Evolutionary conservation across 208 protist genomes (phyloP).

Genomic region (Leishmania turanica): DNA sequence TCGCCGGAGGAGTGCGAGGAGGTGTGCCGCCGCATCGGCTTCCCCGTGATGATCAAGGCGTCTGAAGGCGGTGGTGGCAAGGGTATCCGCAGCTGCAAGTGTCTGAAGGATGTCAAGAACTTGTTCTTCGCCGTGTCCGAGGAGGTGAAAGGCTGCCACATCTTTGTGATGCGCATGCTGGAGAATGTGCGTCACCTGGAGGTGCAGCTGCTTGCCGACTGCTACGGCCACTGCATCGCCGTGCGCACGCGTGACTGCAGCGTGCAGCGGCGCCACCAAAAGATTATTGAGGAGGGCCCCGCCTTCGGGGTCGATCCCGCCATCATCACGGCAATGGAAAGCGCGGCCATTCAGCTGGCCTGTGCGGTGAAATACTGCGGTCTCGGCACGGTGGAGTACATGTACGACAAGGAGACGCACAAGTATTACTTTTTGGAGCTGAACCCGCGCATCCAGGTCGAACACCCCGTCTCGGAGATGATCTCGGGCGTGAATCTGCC

Average conservation of each 20-base stretch:
- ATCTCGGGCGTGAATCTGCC: slow-evolving; percentile 97
- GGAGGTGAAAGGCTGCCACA: slow-evolving; percentile 97
- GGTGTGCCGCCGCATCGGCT: slow-evolving; percentile 92
- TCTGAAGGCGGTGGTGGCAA: slow-evolving; percentile 99
- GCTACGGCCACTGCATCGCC: slow-evolving; percentile 93
- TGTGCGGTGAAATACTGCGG: slow-evolving; percentile 93
- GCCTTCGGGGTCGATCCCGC: slow-evolving; percentile 81
- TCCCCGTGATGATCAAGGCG: slow-evolving; percentile 98
- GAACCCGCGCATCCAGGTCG: slow-evolving; percentile 98
- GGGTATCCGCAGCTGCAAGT: slow-evolving; percentile 95
- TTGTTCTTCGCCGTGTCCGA: slow-evolving; percentile 89
- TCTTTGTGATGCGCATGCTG: slow-evolving; percentile 98
- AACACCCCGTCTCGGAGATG: slow-evolving; percentile 98
- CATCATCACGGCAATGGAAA: slow-evolving; percentile 92
- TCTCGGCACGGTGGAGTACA: slow-evolving; percentile 98
- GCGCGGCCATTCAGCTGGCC: slow-evolving; percentile 92
- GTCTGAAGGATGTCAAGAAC: slow-evolving; percentile 80
- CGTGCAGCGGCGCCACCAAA: slow-evolving; percentile 98
- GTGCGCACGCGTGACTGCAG: slow-evolving; percentile 98
- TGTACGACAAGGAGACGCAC: slow-evolving; percentile 92
- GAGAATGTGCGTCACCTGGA: slow-evolving; percentile 95
- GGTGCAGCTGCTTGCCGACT: slow-evolving; percentile 96
- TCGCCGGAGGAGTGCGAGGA: slow-evolving; percentile 90
- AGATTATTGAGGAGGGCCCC: slow-evolving; percentile 98
- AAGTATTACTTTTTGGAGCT: slow-evolving; percentile 97